phyloP scores from a whole-genome alignment of 2,329 filamentous ascomycete species.

The Fusarium staphyleae region DNA sequence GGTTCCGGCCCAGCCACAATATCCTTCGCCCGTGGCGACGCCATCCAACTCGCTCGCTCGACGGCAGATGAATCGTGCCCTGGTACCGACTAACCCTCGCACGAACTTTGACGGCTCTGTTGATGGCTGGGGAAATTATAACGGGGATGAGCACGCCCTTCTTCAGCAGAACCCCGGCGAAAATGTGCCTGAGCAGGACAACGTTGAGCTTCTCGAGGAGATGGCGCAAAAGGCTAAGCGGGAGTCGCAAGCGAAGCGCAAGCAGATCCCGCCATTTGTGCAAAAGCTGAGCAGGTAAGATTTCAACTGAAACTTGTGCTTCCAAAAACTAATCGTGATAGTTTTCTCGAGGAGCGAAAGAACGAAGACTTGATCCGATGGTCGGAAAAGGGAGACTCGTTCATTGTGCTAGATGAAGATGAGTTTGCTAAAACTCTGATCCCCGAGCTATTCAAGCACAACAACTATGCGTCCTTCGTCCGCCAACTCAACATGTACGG shows the following conservation, averaged over 20 bases:
- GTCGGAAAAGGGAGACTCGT: conserved; percentile 96
- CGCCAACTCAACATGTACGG: conserved; percentile 97
- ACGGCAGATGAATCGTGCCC: conserved; percentile 58
- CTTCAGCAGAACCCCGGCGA: conserved; percentile 49
- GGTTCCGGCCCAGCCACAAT: conserved; percentile 47
- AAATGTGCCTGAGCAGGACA: conserved; percentile 64
- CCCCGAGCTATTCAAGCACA: conserved; percentile 98
- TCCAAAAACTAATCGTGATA: conserved; percentile 50
- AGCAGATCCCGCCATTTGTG: conserved; percentile 96
- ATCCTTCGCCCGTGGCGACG: conserved; percentile 42
- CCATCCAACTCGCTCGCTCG: conserved; percentile 61
- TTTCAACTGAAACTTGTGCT: not conserved
- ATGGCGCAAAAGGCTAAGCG: conserved; percentile 82
- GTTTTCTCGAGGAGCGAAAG: conserved; percentile 91
- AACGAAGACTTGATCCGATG: conserved; percentile 96
- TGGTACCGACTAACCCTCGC: conserved; percentile 54
- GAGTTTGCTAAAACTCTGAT: conserved; percentile 98
- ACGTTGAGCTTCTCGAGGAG: conserved; percentile 79
- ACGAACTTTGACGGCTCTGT: conserved; percentile 48
- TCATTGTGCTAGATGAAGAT: conserved; percentile 95
- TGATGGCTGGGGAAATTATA: conserved; percentile 53
- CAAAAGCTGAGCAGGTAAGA: conserved; percentile 95
- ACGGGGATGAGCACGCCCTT: conserved; percentile 51
- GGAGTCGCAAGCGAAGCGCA: conserved; percentile 87
- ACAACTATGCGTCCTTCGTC: conserved; percentile 97